Evolutionary conservation across 139 green algal species (phyloP), one percentile per base, ranked within the genome.

Genomic region (Bryopsis sp.): DNA sequence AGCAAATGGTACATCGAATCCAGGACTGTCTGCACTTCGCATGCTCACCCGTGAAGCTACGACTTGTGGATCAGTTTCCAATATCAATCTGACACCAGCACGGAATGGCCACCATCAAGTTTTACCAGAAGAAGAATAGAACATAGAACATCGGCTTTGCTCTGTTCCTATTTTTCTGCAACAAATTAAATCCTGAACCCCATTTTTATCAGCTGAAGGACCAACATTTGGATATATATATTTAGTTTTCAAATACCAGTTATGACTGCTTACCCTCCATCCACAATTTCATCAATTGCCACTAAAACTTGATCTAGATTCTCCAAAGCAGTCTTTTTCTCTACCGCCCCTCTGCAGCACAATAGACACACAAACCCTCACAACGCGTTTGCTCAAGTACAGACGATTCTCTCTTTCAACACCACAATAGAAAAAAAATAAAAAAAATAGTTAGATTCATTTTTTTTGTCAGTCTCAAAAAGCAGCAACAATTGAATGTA

Each of bases 261-360:
- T 39, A 62, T 7, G 48, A 31, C 26, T 2, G 24, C 61, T 38
- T 11, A 96, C 85, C 94, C 94, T 8, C 87, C 84, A 69, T 99
- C 95, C 6, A 97, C 68, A 5, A 96, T 92, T 67, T 99, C 95
- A 58, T 99, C 94, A 58, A 99, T 90, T 22, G 82, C 84, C 28
- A 99, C 81, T 61, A 99, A 83, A 48, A 97, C 86, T 26, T 98
- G 85, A 78, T 99, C 94, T 68, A 99, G 76, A 77, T 99, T 99
- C 73, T 99, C 94, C 36, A 99, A 83, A 39, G 96, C 91, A 4
- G 93, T 96, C 80, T 96, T 97, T 85, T 99, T 99, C 70, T 99
- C 95, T 29, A 99, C 92, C 31, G 86, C 84, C 58, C 88, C 83
- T 72, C 92, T 94, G 83, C 39, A 83, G 39, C 38, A 3, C n/a